Evolutionary conservation across 23 red algal genomes (phyloP).

Genomic region (Cyanidiococcus yangmingshanensis): DNA sequence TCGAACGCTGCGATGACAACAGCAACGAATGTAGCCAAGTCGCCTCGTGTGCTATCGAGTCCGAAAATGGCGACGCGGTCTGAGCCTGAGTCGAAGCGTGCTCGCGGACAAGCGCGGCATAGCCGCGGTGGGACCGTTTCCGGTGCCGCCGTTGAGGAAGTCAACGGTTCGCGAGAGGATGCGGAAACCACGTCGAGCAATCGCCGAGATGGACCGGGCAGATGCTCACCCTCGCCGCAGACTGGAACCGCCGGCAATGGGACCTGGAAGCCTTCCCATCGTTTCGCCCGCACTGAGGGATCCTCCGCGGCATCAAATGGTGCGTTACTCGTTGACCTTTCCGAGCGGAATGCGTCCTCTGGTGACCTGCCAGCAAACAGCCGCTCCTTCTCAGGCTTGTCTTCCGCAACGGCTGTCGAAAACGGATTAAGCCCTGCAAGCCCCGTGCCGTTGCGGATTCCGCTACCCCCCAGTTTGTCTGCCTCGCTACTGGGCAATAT

Average conservation of each 20-base stretch:
- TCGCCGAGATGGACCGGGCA: neutral
- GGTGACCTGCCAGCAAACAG: neutral
- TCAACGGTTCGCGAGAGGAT: neutral
- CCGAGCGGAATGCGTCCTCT: neutral
- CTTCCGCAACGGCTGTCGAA: neutral
- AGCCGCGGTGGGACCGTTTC: neutral
- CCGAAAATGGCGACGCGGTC: neutral
- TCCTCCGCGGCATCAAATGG: neutral
- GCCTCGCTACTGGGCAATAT: constrained; percentile 7
- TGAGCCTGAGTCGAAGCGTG: neutral
- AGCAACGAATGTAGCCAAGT: neutral
- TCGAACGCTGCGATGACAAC: neutral
- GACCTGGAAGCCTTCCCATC: too few species aligned
- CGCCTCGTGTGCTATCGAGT: neutral
- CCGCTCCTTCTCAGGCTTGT: neutral
- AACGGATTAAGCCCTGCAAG: neutral
- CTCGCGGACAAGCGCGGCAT: neutral
- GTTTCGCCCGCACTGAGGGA: too few species aligned
- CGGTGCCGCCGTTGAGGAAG: neutral
- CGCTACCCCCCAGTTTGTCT: neutral
- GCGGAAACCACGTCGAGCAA: neutral
- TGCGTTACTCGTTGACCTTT: neutral
- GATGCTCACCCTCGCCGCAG: neutral
- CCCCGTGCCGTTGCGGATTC: neutral
- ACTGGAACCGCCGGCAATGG: neutral